Evolutionary conservation across 2,329 filamentous ascomycete genomes (phyloP).

Genomic region (Sarocladium strictum): DNA sequence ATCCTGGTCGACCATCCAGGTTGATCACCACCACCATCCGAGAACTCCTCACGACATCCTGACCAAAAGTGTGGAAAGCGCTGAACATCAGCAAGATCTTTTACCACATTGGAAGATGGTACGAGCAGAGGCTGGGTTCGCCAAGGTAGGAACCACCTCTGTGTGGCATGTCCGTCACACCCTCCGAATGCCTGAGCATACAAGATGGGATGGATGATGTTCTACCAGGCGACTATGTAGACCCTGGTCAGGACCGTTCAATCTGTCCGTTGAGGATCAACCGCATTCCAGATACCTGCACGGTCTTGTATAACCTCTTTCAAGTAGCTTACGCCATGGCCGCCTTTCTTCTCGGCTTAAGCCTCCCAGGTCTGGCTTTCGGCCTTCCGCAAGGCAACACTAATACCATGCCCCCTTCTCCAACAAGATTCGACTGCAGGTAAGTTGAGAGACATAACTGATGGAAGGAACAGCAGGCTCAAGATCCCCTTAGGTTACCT

Average conservation of each 20-base stretch:
- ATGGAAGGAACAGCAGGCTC: no score
- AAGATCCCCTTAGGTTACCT: neutral
- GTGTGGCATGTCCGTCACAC: neutral
- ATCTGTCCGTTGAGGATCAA: neutral
- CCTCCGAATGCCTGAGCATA: neutral
- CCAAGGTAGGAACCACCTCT: neutral
- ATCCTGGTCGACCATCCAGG: conserved; percentile 1
- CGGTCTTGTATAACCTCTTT: neutral
- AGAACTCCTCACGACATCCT: neutral
- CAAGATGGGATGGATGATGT: neutral
- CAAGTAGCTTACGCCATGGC: neutral
- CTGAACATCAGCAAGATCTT: neutral
- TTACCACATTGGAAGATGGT: neutral
- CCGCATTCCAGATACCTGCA: neutral
- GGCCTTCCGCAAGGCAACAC: conserved; percentile 1
- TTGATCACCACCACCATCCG: neutral
- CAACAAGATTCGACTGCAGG: conserved; percentile 1
- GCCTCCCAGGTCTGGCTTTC: neutral
- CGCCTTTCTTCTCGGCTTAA: neutral
- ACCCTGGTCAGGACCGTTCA: neutral
- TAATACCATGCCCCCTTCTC: neutral
- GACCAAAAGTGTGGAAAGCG: neutral
- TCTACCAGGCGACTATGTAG: neutral
- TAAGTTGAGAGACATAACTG: neutral
- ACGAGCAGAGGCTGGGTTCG: neutral